Percentiles rank a stretch among this genome's conserved stretches.
phyloP scores from a whole-genome alignment of 169 alveolate species.

The Plasmodium ovale region DNA sequence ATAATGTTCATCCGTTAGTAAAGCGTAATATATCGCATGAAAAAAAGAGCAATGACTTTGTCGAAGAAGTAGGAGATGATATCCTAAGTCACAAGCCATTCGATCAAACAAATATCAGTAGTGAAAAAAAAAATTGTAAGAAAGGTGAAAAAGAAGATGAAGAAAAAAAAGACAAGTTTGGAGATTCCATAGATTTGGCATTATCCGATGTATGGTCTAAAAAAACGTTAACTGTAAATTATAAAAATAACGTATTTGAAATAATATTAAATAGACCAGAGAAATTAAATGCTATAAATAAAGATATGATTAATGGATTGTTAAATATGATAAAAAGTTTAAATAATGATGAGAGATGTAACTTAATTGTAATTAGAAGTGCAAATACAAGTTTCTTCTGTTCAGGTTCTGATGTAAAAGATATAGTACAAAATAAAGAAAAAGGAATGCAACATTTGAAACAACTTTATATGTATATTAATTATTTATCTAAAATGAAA shows the following conservation, averaged over 20 bases:
- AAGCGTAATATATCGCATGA: conserved; percentile 14
- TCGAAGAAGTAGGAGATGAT: not conserved
- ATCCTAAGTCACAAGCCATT: too few species aligned
- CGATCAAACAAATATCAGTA: too few species aligned
- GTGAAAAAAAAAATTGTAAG: not conserved
- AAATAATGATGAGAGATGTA: conserved; percentile 66
- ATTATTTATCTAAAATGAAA: conserved; percentile 41
- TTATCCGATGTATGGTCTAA: conserved; percentile 66
- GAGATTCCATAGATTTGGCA: conserved; percentile 39
- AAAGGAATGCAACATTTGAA: conserved; percentile 54
- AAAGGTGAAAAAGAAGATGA: not conserved
- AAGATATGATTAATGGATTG: conserved; percentile 66
- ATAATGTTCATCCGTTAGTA: not conserved
- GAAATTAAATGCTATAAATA: conserved; percentile 65
- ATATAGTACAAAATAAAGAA: conserved; percentile 57
- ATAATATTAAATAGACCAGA: conserved; percentile 65
- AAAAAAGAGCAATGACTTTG: not conserved
- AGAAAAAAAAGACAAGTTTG: not conserved
- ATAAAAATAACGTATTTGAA: conserved; percentile 50
- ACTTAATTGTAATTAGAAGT: conserved; percentile 32
- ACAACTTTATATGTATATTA: conserved; percentile 63
- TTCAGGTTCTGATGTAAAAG: conserved; percentile 68
- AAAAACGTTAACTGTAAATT: conserved; percentile 46
- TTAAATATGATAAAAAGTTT: conserved; percentile 52
- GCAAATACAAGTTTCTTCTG: conserved; percentile 29